Base-by-base conservation (phyloP, 2,329 filamentous ascomycete species). In the Aspergillus nomiae region DNA sequence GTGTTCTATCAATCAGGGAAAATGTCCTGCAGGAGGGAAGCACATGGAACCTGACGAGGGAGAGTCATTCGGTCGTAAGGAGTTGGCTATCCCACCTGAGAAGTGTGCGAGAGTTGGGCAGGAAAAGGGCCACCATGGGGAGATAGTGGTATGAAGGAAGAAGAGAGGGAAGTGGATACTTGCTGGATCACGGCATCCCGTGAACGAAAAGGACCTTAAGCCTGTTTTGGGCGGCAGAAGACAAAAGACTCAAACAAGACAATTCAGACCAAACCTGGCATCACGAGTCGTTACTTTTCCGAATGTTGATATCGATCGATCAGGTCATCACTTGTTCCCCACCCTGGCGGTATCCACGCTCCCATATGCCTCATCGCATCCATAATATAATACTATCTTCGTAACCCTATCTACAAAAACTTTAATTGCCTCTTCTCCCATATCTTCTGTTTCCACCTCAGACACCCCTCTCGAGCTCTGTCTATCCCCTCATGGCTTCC, bases 401-500 rank as follows among this genome's bases (percentile, higher is more conserved):
- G 11, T 38, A 38, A 58, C 28, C 56, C 24, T 11, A 58, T 58
- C 56, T 58, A 48, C 56, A 16, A 36, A 24, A 45, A 45, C 41
- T 46, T 9, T 26, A 48, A 28, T 48, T 48, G 9, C 32, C 34
- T 58, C 43, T 24, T 48, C 34, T 34, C 16, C 24, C 10, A 16
- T 3, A 32, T 28, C n/a, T 56, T 63, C 43, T 34, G 48, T 63
- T 59, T 24, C 11, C 30, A 21, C 16, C 10, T 51, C 4, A 11
- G 14, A 36, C 5, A 16, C 34, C 34, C 34, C 34, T 36, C n/a
- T 21, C 34, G n/a, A 50, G 24, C 48, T 36, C 16, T 43, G 14
- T 61, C 61, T 61, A 10, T 56, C 41, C 30, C 30, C 30, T 36
- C 26, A 66, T 66, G 63, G 43, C 61, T 11, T 51, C 62, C 16